Evolutionary conservation across 2,329 filamentous ascomycete species (phyloP).

Genomic region (Paracorniculantispora psalliotae): DNA sequence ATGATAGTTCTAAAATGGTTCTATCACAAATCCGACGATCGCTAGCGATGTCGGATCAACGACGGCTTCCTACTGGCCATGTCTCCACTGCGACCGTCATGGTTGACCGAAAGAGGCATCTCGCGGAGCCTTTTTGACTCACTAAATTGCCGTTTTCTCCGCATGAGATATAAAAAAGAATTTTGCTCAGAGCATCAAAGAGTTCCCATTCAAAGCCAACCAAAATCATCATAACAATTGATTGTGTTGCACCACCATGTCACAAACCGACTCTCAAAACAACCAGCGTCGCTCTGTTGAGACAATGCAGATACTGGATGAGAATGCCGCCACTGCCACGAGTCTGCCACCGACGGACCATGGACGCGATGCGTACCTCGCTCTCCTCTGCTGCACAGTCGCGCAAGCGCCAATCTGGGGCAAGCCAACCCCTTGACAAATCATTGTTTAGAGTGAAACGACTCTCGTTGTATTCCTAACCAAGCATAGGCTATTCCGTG

Average conservation of each 20-base stretch:
- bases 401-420: slow-evolving; percentile 32
- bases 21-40: not conserved
- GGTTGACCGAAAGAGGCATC: not conserved
- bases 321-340: not conserved
- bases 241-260: not conserved
- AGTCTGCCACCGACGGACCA: slow-evolving; percentile 26
- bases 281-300: slow-evolving; percentile 4
- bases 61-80: slow-evolving; percentile 1
- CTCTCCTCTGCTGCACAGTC: slow-evolving; percentile 26
- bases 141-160: not conserved
- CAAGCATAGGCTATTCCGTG: slow-evolving; percentile 24
- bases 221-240: not conserved
- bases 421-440: slow-evolving; percentile 10
- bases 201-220: not conserved
- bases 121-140: slow-evolving; percentile 6
- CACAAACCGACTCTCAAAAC: not conserved
- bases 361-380: slow-evolving; percentile 25
- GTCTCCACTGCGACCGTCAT: slow-evolving; percentile 1
- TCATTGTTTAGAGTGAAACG: not conserved
- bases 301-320: slow-evolving; percentile 4
- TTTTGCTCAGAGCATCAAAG: not conserved
- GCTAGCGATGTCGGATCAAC: slow-evolving; percentile 7
- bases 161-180: not conserved
- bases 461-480: not conserved
- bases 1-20: not conserved